Base-by-base conservation (phyloP, 352 stramenopile species). In the Phytophthora niederhauseri region DNA sequence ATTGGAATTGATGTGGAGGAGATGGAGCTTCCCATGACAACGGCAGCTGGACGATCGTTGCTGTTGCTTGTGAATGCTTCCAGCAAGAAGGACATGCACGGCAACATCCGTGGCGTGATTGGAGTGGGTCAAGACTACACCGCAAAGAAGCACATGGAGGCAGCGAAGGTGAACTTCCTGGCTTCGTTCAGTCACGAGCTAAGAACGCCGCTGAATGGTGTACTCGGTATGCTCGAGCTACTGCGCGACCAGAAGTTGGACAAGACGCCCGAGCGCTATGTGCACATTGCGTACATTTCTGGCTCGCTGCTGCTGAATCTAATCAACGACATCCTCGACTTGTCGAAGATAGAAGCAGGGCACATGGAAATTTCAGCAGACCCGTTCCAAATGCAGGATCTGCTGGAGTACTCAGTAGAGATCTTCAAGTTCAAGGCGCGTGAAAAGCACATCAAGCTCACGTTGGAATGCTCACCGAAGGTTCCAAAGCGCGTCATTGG, bases 331-430 rank as follows among this genome's bases (percentile, higher is more conserved):
- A 96, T 96, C 57, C 79, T 96, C 15, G 89, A 96, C 70, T 75
- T 96, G 48, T 96, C 91, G 4, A 94, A 94, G 69, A 97, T 97
- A 76, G 93, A 98, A 80, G 92, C 94, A 19, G 91, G 91, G 0
- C 94, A 92, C 72, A 82, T 90, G 77, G 80, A 93, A 66, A 84
- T 96, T 66, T 85, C 82, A 63, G 76, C 82, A 53, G 83, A 96
- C 75, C 87, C 80, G 59, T 86, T 87, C 65, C 74, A 95, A 66
- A 81, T 96, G 77, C 60, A 90, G 58, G 85, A 91, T 24, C 31
- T 85, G 53, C 57, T 91, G 17, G 87, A 97, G 43, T 89, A 93
- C 60, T 87, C 85, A 20, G 79, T 89, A 38, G 90, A 97, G 49
- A 89, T 92, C 54, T 95, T 97, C 72, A 82, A 89, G 61, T 91